These are phyloP conservation scores for Syzygium aqueum DNA, from an alignment of 345 rosid species.

Conservation along the genomic window DNA sequence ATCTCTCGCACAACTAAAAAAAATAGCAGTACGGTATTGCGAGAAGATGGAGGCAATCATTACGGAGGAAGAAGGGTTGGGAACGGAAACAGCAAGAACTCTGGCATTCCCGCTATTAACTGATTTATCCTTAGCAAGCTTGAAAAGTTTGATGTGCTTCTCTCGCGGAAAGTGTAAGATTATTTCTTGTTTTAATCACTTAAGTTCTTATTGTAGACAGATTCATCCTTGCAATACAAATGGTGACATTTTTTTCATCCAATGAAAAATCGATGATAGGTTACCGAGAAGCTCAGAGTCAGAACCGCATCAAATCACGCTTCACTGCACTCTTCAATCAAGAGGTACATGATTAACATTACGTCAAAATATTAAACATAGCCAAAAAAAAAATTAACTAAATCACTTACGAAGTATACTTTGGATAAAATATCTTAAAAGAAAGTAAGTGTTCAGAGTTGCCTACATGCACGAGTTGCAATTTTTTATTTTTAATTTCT, in stretches of 20 bases:
- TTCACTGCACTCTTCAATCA: background rate
- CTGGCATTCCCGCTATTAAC: background rate
- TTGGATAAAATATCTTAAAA: too few relatives aligned
- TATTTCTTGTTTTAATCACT: background rate
- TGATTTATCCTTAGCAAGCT: background rate
- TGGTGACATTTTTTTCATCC: background rate
- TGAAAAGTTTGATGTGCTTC: background rate
- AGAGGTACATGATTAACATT: too few relatives aligned
- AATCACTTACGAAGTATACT: too few relatives aligned
- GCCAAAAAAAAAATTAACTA: too few relatives aligned
- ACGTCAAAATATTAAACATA: too few relatives aligned
- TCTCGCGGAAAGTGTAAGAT: background rate
- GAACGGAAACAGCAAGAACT: background rate
- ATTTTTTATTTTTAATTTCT: too few relatives aligned
- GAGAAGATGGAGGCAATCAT: background rate
- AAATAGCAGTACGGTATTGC: too few relatives aligned
- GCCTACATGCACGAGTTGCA: too few relatives aligned
- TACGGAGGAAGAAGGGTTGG: background rate
- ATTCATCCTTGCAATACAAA: accelerated
- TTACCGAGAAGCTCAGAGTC: accelerated
- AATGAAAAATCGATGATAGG: background rate
- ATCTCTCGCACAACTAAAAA: too few relatives aligned
- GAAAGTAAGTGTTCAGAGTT: too few relatives aligned
- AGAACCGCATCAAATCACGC: accelerated
- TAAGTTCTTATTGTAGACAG: background rate